Evolutionary conservation across 78 protist species (phyloP), one percentile per base, ranked within the genome.

Genomic region (Emiliania huxleyi): DNA sequence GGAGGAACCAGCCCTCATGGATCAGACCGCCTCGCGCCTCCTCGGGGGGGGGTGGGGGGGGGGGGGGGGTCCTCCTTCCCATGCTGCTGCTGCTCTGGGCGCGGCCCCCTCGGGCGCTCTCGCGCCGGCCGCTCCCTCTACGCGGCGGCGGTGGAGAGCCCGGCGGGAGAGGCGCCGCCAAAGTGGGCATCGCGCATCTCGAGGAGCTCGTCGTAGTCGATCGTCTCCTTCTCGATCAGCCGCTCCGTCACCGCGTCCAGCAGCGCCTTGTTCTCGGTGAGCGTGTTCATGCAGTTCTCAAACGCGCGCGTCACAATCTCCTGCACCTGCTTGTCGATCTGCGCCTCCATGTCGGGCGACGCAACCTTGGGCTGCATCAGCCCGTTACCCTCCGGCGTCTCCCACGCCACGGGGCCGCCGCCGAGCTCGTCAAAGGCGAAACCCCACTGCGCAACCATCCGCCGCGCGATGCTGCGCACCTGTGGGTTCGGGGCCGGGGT

Each of bases 401-500:
- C 90, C 52, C 62, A 81, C 56, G 46, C 79, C 37, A 79, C 56
- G 37, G 71, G 85, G 33, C 35, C 85, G 48, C 4, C 93, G 90
- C 92, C 93, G 19, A 38, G 0, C 55, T 56, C 71, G n/a, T 55
- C 71, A 56, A 87, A 49, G 62, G 95, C 91, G 49, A 90, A 87
- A 43, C 95, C 95, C 88, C 91, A 90, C 56, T 79, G 90, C 38
- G 95, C 84, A 11, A 93, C 95, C 95, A 93, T 93, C 29, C 77
- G 88, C 91, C 75, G 37, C 21, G 99, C 98, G 91, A 97, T 91
- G 88, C 93, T 91, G 37, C 98, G 97, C 19, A 98, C 98, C n/a
- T n/a, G n/a, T n/a, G n/a, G n/a, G n/a, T n/a, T n/a, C n/a, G n/a
- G n/a, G 44, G 18, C 45, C 85, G 21, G 8, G 29, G 18, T 8